Evolutionary conservation across 345 rosid genomes (phyloP), one percentile per base, ranked within the genome.

Genomic region (Bruguiera parviflora): DNA sequence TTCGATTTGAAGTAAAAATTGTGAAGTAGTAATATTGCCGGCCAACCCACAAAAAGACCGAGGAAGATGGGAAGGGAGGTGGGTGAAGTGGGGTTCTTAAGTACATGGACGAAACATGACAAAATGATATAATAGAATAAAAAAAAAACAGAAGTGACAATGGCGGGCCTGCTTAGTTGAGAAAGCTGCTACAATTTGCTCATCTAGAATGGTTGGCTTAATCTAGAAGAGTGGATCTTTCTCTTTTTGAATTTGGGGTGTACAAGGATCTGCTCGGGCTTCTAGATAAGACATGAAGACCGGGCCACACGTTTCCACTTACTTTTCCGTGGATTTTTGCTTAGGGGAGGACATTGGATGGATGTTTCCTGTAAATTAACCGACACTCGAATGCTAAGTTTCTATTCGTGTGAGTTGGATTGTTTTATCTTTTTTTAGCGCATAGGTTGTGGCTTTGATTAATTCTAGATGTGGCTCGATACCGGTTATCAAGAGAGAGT

Each of bases 171-270:
- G 67, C 20, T 47, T 64, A 25, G 15, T 33, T 24, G 28, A 24
- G 22, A 53, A 67, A 21, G n/a, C 20, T 0, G 1, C 11, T 2
- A 13, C 13, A 15, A 35, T 33, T 55, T n/a, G 22, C 27, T 16
- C 31, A 29, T 75, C 63, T 57, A 46, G 78, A 75, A 76, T 76
- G 72, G 73, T 53, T 82, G 71, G 76, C 46, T 56, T 22, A n/a
- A 46, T 65, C 32, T 66, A 25, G 58, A 55, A 13, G 1, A 8
- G 58, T 55, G 28, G 67, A 56, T 65, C 37, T 33, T 33, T 33
- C 37, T 7, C 37, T 7, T 33, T 33, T 33, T 62, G 63, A 46
- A 68, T 51, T 51, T 56, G 6, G 6, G 8, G 16, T 4, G 33
- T 2, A 31, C 53, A 31, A 13, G 27, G 35, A 6, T 37, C 27